Base-by-base conservation (phyloP, 306 rosid species). In the Calophaca sinica region DNA sequence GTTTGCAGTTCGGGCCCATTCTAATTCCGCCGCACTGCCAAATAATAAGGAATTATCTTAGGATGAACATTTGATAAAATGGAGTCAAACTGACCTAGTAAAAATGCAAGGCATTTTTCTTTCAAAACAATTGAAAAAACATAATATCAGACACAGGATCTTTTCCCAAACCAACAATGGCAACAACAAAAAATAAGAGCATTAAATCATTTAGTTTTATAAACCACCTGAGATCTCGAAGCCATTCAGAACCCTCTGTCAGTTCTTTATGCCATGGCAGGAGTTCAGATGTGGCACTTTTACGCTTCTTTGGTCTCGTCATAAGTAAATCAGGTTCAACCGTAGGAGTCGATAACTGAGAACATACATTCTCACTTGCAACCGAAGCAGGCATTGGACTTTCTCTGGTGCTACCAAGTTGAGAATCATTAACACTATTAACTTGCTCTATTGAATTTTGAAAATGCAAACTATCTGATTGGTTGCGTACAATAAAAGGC, bases 181-280 rank as follows among this genome's bases (percentile, higher is more conserved):
- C 8, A 44, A 70, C 10, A 45, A 55, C 5, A 41, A 58, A 52
- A 68, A 39, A 41, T 20, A 45, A 61, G 58, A 33, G 33, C 62
- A 79, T 26, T 57, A 63, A 41, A 75, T 69, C 15, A 74, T 42
- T 44, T 9, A 62, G 50, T 79, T 82, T 74, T 31, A 68, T 46
- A 36, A 82, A 76, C 73, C 62, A 93, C 98, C 97, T 91, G 85
- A 89, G 83, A 79, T 78, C 86, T 63, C 53, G 80, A 79, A 89
- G 90, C 91, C 84, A 81, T 48, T 83, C 81, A 79, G 86, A 82
- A 72, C 83, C 83, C 66, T 79, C 74, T 6, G 73, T 62, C 79
- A 91, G 48, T 86, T 94, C 97, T 69, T 87, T 75, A 83, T 86
- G 86, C 97, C 97, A 91, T 15, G 98, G 85, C 32, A 84, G 33